These are phyloP conservation scores for Endotrypanum monterogeii DNA, from an alignment of 208 protist genomes.

Conservation along the genomic window DNA sequence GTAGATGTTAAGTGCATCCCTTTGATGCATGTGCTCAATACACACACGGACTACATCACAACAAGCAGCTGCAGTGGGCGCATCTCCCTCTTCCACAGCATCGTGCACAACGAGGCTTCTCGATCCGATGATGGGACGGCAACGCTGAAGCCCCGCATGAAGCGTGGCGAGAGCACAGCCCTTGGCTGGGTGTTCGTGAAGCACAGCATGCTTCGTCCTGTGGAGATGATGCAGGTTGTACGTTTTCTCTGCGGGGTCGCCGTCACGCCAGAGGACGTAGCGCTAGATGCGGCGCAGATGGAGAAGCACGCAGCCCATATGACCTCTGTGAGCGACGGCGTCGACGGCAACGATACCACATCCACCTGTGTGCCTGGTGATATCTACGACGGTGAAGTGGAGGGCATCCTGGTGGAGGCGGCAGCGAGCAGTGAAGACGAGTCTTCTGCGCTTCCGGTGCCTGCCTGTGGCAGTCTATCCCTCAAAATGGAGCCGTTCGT, in stretches of 20 bases:
- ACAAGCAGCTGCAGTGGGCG: conserved; percentile 91
- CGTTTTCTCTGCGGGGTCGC: conserved; percentile 55
- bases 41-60: conserved; percentile 77
- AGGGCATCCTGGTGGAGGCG: conserved; percentile 43
- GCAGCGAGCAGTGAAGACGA: conserved; percentile 1
- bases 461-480: conserved; percentile 50
- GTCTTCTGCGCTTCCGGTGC: conserved; percentile 20
- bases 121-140: conserved; percentile 6
- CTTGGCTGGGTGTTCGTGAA: conserved; percentile 86
- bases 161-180: conserved; percentile 69
- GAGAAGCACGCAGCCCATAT: conserved; percentile 24
- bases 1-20: conserved; percentile 80
- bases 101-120: conserved; percentile 5
- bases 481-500: conserved; percentile 91
- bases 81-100: conserved; percentile 86
- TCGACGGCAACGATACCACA: neutral
- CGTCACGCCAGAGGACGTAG: conserved; percentile 14
- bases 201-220: conserved; percentile 66
- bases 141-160: conserved; percentile 33
- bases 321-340: conserved; percentile 6
- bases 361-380: neutral
- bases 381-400: conserved; percentile 55
- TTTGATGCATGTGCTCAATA: conserved; percentile 78
- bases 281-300: conserved; percentile 31
- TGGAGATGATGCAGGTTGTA: conserved; percentile 63